phyloP scores from a whole-genome alignment of 2,329 filamentous ascomycete genomes.

The Colletotrichum theobromicola region DNA sequence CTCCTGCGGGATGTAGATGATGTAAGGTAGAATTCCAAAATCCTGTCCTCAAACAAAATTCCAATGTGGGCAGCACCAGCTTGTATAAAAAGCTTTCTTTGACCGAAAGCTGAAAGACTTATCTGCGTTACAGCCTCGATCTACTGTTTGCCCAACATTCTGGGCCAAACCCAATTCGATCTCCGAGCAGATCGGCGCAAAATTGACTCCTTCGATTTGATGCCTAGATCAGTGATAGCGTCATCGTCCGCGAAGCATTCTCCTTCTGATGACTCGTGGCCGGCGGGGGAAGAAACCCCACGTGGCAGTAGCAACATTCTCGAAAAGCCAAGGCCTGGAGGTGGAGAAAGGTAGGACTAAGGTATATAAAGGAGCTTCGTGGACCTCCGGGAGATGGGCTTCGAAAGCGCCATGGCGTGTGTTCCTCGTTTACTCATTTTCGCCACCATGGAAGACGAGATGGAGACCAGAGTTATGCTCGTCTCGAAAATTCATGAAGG shows the following conservation, averaged over 20 bases:
- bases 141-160: not conserved
- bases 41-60: not conserved
- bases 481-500: not conserved
- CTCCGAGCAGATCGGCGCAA: fast-evolving
- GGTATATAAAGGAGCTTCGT: not conserved
- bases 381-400: not conserved
- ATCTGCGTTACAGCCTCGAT: not conserved
- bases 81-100: not conserved
- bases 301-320: not conserved
- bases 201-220: fast-evolving
- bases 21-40: not conserved
- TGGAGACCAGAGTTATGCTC: not conserved
- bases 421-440: not conserved
- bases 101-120: not conserved
- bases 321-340: not conserved
- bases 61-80: fast-evolving
- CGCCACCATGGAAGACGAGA: not conserved
- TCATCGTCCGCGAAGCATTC: not conserved
- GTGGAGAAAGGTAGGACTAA: not conserved
- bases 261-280: not conserved
- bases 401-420: not conserved
- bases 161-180: fast-evolving
- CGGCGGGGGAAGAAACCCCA: not conserved
- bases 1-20: not conserved
- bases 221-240: fast-evolving